Conservation (phyloP, 495 filamentous ascomycete species). For the Aspergillus nidulans region DNA sequence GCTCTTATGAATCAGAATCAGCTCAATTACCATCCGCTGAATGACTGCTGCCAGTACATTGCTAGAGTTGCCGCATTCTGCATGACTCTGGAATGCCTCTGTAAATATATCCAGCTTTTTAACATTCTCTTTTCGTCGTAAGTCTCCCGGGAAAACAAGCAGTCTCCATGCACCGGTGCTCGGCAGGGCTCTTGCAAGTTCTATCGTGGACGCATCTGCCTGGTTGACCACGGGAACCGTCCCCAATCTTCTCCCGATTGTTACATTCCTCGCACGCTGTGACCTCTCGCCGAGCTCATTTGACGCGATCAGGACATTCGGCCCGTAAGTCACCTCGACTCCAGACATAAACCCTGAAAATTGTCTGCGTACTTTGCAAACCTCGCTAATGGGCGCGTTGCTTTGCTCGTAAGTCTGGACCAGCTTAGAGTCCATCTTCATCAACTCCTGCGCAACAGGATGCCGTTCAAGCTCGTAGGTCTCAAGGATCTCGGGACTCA, state of each 20-base stretch:
- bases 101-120: constrained; percentile 6
- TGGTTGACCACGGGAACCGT: constrained; percentile 53
- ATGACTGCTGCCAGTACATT: background rate
- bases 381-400: background rate
- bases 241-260: constrained; percentile 56
- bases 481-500: constrained; percentile 28
- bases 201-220: constrained; percentile 52
- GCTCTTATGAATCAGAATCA: constrained; percentile 15
- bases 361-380: constrained; percentile 11
- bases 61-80: background rate
- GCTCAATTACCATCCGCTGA: constrained; percentile 6
- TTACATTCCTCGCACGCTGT: constrained; percentile 35
- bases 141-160: constrained; percentile 54
- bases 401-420: constrained; percentile 14
- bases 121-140: constrained; percentile 18
- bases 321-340: constrained; percentile 16
- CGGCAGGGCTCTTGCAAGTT: constrained; percentile 47
- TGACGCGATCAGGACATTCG: constrained; percentile 12
- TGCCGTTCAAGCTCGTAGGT: constrained; percentile 31
- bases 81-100: background rate
- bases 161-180: constrained; percentile 58
- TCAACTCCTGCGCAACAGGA: constrained; percentile 22
- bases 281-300: constrained; percentile 3
- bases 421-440: constrained; percentile 16
- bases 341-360: constrained; percentile 20